phyloP scores from a whole-genome alignment of 768 basidiomycete species.

The Phanerodontia chrysosporium region DNA sequence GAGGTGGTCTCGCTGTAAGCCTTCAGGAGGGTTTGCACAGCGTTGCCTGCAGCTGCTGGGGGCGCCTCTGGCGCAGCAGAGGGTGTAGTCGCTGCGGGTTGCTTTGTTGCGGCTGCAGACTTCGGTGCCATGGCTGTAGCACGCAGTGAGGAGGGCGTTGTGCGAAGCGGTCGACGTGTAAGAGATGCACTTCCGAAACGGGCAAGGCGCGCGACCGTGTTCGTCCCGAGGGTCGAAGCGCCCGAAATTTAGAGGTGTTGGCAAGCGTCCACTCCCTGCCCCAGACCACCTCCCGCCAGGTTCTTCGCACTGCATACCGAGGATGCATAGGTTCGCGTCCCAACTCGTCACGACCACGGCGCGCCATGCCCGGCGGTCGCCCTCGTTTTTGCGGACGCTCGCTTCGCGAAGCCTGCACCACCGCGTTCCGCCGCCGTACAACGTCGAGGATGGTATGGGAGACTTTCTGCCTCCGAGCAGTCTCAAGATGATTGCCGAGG shows the following conservation, averaged over 20 bases:
- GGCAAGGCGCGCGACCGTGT: constrained; percentile 9
- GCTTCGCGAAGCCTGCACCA: constrained; percentile 41
- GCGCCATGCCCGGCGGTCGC: not conserved
- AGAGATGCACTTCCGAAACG: not conserved
- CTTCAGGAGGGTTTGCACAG: constrained; percentile 60
- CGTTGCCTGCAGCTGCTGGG: constrained; percentile 16
- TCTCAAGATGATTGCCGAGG: constrained; percentile 65
- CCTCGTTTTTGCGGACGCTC: not conserved
- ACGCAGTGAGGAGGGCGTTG: not conserved
- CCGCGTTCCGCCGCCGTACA: constrained; percentile 56
- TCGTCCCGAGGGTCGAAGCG: constrained; percentile 4
- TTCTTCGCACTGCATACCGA: not conserved
- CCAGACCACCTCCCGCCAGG: not conserved
- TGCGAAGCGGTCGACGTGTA: constrained; percentile 3
- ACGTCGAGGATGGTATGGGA: constrained; percentile 67
- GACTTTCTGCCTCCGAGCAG: constrained; percentile 74
- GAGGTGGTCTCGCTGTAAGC: constrained; percentile 78
- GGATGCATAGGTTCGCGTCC: constrained; percentile 7
- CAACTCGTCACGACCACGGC: constrained; percentile 1
- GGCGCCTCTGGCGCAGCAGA: not conserved
- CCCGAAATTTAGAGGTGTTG: constrained; percentile 12
- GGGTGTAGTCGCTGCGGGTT: constrained; percentile 18
- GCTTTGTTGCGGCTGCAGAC: constrained; percentile 20
- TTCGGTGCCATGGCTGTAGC: constrained; percentile 34
- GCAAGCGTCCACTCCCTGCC: constrained; percentile 5